Conservation (phyloP, 345 rosid species). For the Sonneratia caseolaris region DNA sequence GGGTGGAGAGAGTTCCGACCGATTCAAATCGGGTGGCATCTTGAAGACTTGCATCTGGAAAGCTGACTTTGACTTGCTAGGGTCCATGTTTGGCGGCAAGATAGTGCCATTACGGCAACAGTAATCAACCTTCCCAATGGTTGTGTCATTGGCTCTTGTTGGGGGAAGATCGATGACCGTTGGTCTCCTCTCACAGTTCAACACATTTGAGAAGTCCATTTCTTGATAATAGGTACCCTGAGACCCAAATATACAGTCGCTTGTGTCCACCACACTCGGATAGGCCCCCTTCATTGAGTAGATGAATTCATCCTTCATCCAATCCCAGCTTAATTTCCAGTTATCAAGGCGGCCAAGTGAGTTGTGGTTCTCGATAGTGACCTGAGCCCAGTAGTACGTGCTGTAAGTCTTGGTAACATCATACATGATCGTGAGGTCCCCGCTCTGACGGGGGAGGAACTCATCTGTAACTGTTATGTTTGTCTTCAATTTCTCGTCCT, state of each 20-base stretch:
- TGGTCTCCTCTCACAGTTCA: constrained; percentile 82
- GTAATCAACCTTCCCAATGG: constrained; percentile 49
- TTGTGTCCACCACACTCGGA: constrained; percentile 64
- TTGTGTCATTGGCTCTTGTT: constrained; percentile 71
- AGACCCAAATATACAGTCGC: constrained; percentile 66
- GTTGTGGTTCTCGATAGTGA: constrained; percentile 73
- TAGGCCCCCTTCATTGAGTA: constrained; percentile 81
- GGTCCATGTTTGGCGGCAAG: constrained; percentile 73
- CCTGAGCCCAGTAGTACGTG: constrained; percentile 67
- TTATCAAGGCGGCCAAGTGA: constrained; percentile 89
- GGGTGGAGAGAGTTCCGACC: constrained; percentile 58
- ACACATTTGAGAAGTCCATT: constrained; percentile 56
- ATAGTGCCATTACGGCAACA: constrained; percentile 92
- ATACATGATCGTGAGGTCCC: constrained; percentile 90
- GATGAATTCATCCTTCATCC: constrained; percentile 84
- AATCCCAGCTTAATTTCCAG: constrained; percentile 93
- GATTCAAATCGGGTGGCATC: constrained; percentile 84
- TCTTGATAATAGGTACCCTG: constrained; percentile 47
- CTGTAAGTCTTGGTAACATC: constrained; percentile 79
- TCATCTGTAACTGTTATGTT: constrained; percentile 51
- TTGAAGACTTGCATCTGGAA: constrained; percentile 83
- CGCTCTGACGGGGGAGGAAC: constrained; percentile 63
- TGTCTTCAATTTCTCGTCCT: constrained; percentile 37
- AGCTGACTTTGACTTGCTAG: constrained; percentile 63
- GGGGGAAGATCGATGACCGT: constrained; percentile 78